These are phyloP conservation scores for Starmerella lactis-condensi DNA, from an alignment of 805 yeast species.

Conservation along the genomic window DNA sequence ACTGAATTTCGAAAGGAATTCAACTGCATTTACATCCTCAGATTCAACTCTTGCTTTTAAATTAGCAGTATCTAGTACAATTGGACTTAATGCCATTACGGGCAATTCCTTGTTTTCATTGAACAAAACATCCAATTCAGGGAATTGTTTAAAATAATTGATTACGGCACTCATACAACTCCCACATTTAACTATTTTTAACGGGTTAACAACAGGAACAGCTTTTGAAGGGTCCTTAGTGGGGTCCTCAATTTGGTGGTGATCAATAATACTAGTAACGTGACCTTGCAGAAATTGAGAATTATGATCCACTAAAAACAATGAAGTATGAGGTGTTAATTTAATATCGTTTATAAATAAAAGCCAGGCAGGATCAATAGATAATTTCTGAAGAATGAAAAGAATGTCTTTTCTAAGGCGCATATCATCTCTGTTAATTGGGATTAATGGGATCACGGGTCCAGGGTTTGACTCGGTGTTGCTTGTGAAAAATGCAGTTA, in stretches of 20 bases:
- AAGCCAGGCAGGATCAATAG: slow-evolving; percentile 33
- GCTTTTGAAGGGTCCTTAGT: too few species aligned
- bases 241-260: slow-evolving; percentile 35
- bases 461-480: too few species aligned
- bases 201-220: slow-evolving; percentile 29
- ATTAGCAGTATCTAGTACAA: slow-evolving; percentile 58
- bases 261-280: slow-evolving; percentile 53
- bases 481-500: slow-evolving; percentile 59
- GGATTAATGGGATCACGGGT: slow-evolving; percentile 70
- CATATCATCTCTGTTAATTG: slow-evolving; percentile 51
- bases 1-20: slow-evolving; percentile 7
- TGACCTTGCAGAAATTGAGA: slow-evolving; percentile 26
- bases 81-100: slow-evolving; percentile 43
- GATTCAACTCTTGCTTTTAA: slow-evolving; percentile 41
- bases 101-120: slow-evolving; percentile 24
- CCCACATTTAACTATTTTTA: slow-evolving; percentile 45
- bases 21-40: slow-evolving; percentile 27
- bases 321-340: slow-evolving; percentile 24
- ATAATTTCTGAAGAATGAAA: slow-evolving; percentile 31
- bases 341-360: slow-evolving; percentile 45
- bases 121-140: slow-evolving; percentile 2
- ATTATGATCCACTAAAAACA: slow-evolving; percentile 57
- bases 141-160: slow-evolving; percentile 4
- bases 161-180: slow-evolving; percentile 66
- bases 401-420: slow-evolving; percentile 52